Evolutionary conservation across 768 basidiomycete genomes (phyloP).

Genomic region (Botryobasidium botryosum): DNA sequence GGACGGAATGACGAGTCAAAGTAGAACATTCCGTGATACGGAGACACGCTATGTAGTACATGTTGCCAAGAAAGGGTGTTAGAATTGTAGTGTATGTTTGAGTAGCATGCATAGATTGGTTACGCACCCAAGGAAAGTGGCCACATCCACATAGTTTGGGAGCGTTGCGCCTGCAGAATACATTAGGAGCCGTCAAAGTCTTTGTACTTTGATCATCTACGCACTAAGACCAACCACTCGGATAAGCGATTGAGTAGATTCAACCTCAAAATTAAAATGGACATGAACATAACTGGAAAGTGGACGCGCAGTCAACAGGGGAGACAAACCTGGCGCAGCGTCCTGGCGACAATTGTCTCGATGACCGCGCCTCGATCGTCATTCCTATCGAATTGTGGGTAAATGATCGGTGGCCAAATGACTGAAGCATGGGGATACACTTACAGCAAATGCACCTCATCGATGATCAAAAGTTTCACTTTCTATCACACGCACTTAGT

Average conservation of each 20-base stretch:
- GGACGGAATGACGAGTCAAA: slow-evolving; percentile 97
- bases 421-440: too few species aligned
- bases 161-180: slow-evolving; percentile 45
- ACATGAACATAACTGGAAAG: background rate
- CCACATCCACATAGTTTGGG: slow-evolving; percentile 93
- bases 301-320: background rate
- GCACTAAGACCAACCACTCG: slow-evolving; percentile 81
- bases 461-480: slow-evolving; percentile 88
- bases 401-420: too few species aligned
- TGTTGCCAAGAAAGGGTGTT: background rate
- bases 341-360: slow-evolving; percentile 93
- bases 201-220: background rate
- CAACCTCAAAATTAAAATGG: slow-evolving; percentile 41
- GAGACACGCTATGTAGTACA: slow-evolving; percentile 52
- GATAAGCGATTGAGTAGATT: slow-evolving; percentile 90
- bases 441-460: slow-evolving; percentile 94
- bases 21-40: slow-evolving; percentile 77
- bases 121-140: slow-evolving; percentile 73
- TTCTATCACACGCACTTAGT: slow-evolving; percentile 30
- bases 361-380: slow-evolving; percentile 98
- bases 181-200: background rate
- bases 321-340: slow-evolving; percentile 55
- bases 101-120: background rate
- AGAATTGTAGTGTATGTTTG: too few species aligned
- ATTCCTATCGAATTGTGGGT: too few species aligned